phyloP scores from a whole-genome alignment of 768 basidiomycete species.

The Aureoboletus auriporus region DNA sequence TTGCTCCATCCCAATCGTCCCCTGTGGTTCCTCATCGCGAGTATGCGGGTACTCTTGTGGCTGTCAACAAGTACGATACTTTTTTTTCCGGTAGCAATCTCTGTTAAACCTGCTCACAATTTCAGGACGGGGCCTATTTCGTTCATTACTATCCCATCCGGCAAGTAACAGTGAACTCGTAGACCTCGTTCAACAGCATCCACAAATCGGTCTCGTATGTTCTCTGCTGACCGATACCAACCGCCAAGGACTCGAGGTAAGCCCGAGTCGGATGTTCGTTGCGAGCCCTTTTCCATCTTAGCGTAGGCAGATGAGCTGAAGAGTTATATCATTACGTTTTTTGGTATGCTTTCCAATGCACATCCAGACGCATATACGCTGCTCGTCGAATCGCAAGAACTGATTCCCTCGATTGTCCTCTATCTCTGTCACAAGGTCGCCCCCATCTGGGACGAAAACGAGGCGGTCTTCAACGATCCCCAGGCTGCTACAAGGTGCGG shows the following conservation, averaged over 20 bases:
- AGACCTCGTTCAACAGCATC: constrained; percentile 29
- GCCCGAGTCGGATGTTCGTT: background rate
- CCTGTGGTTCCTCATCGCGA: constrained; percentile 44
- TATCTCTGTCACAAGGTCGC: constrained; percentile 50
- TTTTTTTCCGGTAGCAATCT: background rate
- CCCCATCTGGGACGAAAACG: constrained; percentile 66
- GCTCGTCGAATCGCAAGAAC: constrained; percentile 43
- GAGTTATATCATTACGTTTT: constrained; percentile 35
- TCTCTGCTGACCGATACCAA: constrained; percentile 42
- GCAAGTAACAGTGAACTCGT: constrained; percentile 14
- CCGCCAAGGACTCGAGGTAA: constrained; percentile 40
- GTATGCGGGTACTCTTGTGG: constrained; percentile 47
- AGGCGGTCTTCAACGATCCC: constrained; percentile 35
- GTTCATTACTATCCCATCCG: constrained; percentile 36
- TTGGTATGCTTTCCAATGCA: constrained; percentile 36
- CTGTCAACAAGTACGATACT: constrained; percentile 42
- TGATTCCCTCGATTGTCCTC: constrained; percentile 64
- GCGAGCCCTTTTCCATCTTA: background rate
- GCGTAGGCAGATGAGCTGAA: constrained; percentile 35
- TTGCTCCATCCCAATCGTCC: constrained; percentile 53
- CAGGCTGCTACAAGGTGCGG: constrained; percentile 26
- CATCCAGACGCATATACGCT: constrained; percentile 37
- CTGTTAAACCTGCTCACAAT: constrained; percentile 6
- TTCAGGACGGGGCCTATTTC: constrained; percentile 42
- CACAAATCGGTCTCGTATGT: constrained; percentile 48